phyloP scores from a whole-genome alignment of 2,329 filamentous ascomycete species.

The Taxawa tesnikishii region DNA sequence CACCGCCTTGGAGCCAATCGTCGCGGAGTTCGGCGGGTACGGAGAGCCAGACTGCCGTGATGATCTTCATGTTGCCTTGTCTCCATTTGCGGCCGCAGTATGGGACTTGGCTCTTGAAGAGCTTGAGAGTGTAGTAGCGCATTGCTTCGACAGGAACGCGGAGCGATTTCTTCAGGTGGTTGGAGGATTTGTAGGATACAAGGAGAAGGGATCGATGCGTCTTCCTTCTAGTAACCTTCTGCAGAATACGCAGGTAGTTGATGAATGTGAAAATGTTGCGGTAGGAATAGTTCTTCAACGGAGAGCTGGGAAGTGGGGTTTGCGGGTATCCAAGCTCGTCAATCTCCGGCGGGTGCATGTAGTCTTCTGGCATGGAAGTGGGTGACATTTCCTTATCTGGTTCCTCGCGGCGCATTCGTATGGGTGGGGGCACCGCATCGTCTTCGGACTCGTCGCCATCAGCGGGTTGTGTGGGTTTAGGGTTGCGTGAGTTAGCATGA shows the following conservation, averaged over 20 bases:
- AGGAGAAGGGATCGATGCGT: slow-evolving; percentile 87
- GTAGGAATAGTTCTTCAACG: slow-evolving; percentile 82
- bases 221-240: slow-evolving; percentile 94
- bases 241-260: slow-evolving; percentile 90
- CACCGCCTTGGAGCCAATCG: slow-evolving; percentile 80
- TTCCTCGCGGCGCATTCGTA: slow-evolving; percentile 34
- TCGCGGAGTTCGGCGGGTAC: slow-evolving; percentile 86
- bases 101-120: slow-evolving; percentile 97
- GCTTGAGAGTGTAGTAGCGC: slow-evolving; percentile 86
- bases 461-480: slow-evolving; percentile 16
- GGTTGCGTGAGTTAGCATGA: slow-evolving; percentile 51
- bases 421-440: slow-evolving; percentile 72
- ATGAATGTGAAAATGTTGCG: slow-evolving; percentile 93
- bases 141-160: slow-evolving; percentile 81
- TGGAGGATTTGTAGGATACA: slow-evolving; percentile 89
- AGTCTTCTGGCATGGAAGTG: slow-evolving; percentile 23
- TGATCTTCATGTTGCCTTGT: slow-evolving; percentile 96
- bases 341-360: slow-evolving; percentile 43
- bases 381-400: slow-evolving; percentile 20
- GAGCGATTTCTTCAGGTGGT: slow-evolving; percentile 81
- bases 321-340: slow-evolving; percentile 81
- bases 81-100: slow-evolving; percentile 98
- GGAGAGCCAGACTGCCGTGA: slow-evolving; percentile 91
- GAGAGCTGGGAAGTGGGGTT: slow-evolving; percentile 54
- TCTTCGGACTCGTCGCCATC: slow-evolving; percentile 42